A percentile compares a stretch with the other conserved stretches of the same genome.
These are phyloP conservation scores for Crithidia expoeki DNA, from an alignment of 208 protist genomes.

Conservation along the genomic window DNA sequence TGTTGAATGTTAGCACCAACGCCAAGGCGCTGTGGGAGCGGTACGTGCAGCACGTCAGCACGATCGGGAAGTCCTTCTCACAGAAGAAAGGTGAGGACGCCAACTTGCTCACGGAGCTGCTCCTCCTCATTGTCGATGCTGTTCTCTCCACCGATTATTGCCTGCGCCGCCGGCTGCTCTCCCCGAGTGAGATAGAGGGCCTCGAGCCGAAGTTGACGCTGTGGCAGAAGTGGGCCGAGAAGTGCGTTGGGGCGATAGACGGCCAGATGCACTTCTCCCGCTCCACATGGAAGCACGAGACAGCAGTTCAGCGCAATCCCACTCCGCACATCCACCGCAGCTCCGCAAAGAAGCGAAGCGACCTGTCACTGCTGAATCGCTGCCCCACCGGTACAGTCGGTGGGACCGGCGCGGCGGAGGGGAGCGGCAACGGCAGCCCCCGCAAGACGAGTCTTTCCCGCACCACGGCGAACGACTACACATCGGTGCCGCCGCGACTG, in stretches of 20 bases:
- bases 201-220: conserved; percentile 33
- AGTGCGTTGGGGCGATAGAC: conserved; percentile 33
- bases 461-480: conserved; percentile 9
- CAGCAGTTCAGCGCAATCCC: conserved; percentile 44
- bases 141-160: conserved; percentile 57
- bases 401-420: not conserved
- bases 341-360: not conserved
- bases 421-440: not conserved
- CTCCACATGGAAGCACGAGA: conserved; percentile 36
- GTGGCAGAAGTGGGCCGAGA: conserved; percentile 40
- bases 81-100: conserved; percentile 22
- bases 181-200: conserved; percentile 30
- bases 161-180: conserved; percentile 30
- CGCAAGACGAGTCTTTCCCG: conserved; percentile 5
- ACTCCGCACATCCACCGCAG: conserved; percentile 34
- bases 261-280: conserved; percentile 8
- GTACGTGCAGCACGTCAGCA: conserved; percentile 23
- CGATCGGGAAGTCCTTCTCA: conserved; percentile 13
- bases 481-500: conserved; percentile 20
- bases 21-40: conserved; percentile 45
- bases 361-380: not conserved
- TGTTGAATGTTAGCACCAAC: conserved; percentile 46
- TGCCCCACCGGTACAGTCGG: not conserved
- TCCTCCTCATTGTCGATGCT: conserved; percentile 56
- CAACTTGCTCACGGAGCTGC: conserved; percentile 25